phyloP scores from a whole-genome alignment of 2,329 filamentous ascomycete genomes.

The Paecilomyces variotii region DNA sequence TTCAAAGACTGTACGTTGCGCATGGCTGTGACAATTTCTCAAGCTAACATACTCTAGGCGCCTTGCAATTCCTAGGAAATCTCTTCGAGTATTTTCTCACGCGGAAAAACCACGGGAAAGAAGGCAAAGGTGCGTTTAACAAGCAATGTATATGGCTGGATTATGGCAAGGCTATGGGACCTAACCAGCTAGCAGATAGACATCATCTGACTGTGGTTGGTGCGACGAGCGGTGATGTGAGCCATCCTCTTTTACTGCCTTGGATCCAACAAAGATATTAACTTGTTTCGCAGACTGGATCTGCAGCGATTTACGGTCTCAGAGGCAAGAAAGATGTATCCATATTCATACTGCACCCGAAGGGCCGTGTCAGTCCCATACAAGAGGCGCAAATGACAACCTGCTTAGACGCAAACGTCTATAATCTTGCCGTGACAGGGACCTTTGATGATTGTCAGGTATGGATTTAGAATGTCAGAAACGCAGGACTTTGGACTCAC shows the following conservation, averaged over 20 bases:
- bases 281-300: conserved; percentile 54
- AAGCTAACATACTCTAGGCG: conserved; percentile 40
- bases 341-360: conserved; percentile 88
- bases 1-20: conserved; percentile 63
- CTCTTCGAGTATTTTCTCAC: conserved; percentile 53
- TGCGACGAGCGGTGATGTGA: conserved; percentile 64
- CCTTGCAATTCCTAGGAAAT: conserved; percentile 91
- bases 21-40: too few relatives aligned
- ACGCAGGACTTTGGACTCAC: too few relatives aligned
- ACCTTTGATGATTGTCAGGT: conserved; percentile 90
- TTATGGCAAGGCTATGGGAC: too few relatives aligned
- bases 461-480: too few relatives aligned
- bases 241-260: too few relatives aligned
- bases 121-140: conserved; percentile 21
- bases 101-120: conserved; percentile 36
- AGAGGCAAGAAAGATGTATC: conserved; percentile 94
- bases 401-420: conserved; percentile 79
- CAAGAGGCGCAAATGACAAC: conserved; percentile 98
- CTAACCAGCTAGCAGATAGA: conserved; percentile 37
- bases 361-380: conserved; percentile 81
- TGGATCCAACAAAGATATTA: too few relatives aligned
- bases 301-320: conserved; percentile 90
- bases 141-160: too few relatives aligned
- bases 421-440: conserved; percentile 81
- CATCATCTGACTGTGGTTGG: conserved; percentile 82